Evolutionary conservation across 306 rosid genomes (phyloP).

Genomic region (Spatholobus suberectus): DNA sequence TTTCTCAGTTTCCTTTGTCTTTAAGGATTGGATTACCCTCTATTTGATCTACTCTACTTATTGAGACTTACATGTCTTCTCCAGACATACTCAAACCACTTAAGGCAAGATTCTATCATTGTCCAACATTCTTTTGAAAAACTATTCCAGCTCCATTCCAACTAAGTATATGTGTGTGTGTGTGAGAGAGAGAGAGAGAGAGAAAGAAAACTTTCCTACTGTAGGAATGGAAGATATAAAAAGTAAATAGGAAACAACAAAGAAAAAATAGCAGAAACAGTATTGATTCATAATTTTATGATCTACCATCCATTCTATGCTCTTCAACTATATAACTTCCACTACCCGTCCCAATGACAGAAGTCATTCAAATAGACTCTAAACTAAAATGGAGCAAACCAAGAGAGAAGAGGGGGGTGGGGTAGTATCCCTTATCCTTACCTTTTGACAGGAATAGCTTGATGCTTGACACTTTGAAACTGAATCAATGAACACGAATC

Average conservation of each 20-base stretch:
- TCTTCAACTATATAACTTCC: background rate
- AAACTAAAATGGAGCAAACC: background rate
- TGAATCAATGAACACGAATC: conserved; percentile 8
- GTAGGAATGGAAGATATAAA: background rate
- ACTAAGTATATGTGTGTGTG: background rate
- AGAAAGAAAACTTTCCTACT: background rate
- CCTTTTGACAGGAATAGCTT: background rate
- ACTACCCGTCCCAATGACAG: background rate
- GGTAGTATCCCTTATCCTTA: background rate
- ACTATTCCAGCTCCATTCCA: background rate
- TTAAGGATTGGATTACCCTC: background rate
- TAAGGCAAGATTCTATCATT: background rate
- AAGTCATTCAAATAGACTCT: background rate
- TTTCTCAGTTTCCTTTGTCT: background rate
- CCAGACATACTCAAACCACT: background rate
- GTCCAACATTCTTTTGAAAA: background rate
- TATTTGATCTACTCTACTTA: background rate
- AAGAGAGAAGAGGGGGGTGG: background rate
- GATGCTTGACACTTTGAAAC: background rate
- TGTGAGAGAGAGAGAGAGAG: background rate
- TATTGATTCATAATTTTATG: background rate
- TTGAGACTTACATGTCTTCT: background rate
- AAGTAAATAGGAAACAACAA: background rate
- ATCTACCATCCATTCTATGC: background rate
- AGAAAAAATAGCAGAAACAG: background rate